phyloP scores from a whole-genome alignment of 257 asterid genomes.

The Solanum peruvianum region DNA sequence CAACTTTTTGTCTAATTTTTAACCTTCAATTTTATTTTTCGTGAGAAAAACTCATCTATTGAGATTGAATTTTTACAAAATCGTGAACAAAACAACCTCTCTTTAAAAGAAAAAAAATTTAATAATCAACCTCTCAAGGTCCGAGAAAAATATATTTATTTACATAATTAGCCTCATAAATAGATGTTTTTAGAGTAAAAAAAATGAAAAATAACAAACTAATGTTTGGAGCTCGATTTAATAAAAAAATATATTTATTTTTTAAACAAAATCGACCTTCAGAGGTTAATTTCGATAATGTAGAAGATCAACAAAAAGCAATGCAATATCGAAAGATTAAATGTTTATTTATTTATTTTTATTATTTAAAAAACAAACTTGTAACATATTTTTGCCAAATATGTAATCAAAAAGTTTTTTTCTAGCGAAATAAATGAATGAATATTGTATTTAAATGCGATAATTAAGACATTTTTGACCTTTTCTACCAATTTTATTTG shows the following conservation, averaged over 20 bases:
- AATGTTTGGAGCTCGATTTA: neutral
- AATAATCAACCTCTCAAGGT: neutral
- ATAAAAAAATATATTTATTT: too few relatives aligned
- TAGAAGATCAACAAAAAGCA: neutral
- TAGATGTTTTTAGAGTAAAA: neutral
- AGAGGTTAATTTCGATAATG: neutral
- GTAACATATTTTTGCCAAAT: neutral
- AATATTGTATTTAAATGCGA: neutral
- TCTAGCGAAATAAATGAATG: neutral
- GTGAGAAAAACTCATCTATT: too few relatives aligned
- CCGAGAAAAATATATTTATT: too few relatives aligned
- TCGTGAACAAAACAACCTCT: neutral
- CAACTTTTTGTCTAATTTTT: neutral
- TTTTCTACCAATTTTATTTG: neutral
- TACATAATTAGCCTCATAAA: neutral
- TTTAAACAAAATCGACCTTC: neutral
- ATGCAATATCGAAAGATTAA: neutral
- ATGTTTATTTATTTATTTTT: too few relatives aligned
- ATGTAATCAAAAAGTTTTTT: neutral
- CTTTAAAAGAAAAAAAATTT: too few relatives aligned
- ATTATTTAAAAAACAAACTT: too few relatives aligned
- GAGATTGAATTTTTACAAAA: too few relatives aligned
- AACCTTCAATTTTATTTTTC: neutral
- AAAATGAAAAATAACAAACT: neutral
- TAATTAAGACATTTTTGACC: neutral